Base-by-base conservation (phyloP, 768 basidiomycete species). In the Boletus tomentosulus region DNA sequence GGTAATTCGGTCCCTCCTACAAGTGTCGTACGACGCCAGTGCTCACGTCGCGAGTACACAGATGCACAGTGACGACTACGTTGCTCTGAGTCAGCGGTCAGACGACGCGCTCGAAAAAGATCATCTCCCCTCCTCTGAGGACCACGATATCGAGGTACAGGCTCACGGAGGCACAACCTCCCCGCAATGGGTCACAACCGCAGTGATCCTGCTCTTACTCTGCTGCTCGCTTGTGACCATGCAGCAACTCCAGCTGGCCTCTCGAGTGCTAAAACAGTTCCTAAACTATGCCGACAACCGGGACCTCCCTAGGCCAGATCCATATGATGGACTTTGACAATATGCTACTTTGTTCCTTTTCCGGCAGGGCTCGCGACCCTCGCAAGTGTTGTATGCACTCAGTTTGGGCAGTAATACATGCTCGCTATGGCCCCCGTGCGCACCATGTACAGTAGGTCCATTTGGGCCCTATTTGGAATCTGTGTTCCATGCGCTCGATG, bases 301-400 rank as follows among this genome's bases (percentile, higher is more conserved):
- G n/a, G 43, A 60, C 44, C 58, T 68, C 22, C 62, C 67, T 47
- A 64, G 64, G 22, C 68, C 66, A 16, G 62, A 70, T 48, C 66
- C 56, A 11, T 70, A 68, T 45, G 64, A 70, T 46, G 67, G 67
- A 42, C 58, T 70, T 44, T 68, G 46, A 68, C 51, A 24, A 15
- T 33, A 34, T 38, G 35, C 24, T 43, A 13, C 39, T 15, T 28
- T 37, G 19, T n/a, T 33, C 16, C 25, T 19, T 12, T 45, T 30
- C 24, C 31, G 37, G 45, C 25, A 37, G 43, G 27, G 22, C 43
- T 37, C 50, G 27, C 30, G 19, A 34, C 31, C 8, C 28, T 3
- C 30, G 30, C 44, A n/a, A 46, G 31, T 46, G 27, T 46, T n/a
- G 30, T 19, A 41, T 12, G 12, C 39, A 46, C 44, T 53, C 50